These are phyloP conservation scores for Auxenochlorella pyrenoidosa DNA, from an alignment of 139 green algal species.

Conservation along the genomic window DNA sequence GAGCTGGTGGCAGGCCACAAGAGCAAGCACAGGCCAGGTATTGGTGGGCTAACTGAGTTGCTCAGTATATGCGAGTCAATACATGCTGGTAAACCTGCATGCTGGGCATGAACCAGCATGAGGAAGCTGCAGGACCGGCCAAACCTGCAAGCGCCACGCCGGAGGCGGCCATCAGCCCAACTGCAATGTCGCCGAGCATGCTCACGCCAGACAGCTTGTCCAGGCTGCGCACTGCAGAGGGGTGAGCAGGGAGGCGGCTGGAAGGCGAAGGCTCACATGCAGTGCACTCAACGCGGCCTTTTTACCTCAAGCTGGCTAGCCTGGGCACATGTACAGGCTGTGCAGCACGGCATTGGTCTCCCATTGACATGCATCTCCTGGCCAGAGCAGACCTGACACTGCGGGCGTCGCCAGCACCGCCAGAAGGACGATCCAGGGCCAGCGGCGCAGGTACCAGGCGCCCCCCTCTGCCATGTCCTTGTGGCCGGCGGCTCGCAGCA, in stretches of 20 bases:
- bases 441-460: slow-evolving; percentile 27
- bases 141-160: background rate
- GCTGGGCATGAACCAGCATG: no score
- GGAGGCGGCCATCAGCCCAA: background rate
- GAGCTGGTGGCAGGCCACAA: background rate
- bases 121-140: background rate
- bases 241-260: no score
- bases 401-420: background rate
- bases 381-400: background rate
- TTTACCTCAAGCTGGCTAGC: no score
- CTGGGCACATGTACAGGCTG: no score
- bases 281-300: background rate
- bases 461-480: background rate
- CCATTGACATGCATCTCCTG: background rate
- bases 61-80: no score
- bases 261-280: no score
- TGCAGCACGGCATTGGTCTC: background rate
- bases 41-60: background rate
- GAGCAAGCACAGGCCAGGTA: background rate
- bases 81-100: no score
- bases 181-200: slow-evolving; percentile 11
- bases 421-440: slow-evolving; percentile 33
- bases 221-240: slow-evolving; percentile 17
- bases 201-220: slow-evolving; percentile 22
- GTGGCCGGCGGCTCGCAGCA: background rate